A percentile compares a stretch with the other conserved stretches of the same genome.
These are phyloP conservation scores for Marasmius sp. DNA, from an alignment of 1,284 basidiomycete species.

Conservation along the genomic window DNA sequence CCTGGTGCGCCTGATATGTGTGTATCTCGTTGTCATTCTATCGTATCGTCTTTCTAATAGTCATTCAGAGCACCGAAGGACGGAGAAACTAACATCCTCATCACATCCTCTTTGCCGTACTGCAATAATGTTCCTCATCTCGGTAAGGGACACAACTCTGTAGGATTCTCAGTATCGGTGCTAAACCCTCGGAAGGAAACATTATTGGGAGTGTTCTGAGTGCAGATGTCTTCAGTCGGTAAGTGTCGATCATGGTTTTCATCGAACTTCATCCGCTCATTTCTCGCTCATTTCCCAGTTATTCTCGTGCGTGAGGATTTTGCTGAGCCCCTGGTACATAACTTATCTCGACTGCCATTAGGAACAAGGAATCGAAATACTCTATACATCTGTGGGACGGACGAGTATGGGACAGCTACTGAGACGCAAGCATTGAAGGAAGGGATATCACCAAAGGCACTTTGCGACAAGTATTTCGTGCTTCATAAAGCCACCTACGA, in stretches of 20 bases:
- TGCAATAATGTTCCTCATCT: constrained; percentile 99
- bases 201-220: constrained; percentile 97
- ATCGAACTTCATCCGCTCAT: not conserved
- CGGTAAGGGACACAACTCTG: constrained; percentile 44
- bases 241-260: constrained; percentile 30
- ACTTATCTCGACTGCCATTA: constrained; percentile 26
- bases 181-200: constrained; percentile 61
- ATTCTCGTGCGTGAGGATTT: constrained; percentile 55
- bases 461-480: constrained; percentile 93
- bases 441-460: constrained; percentile 79
- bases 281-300: constrained; percentile 38
- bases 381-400: constrained; percentile 93
- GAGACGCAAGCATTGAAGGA: constrained; percentile 98
- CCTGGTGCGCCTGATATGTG: constrained; percentile 53
- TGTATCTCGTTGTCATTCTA: constrained; percentile 15
- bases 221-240: constrained; percentile 96
- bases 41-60: constrained; percentile 5
- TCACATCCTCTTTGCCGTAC: constrained; percentile 96
- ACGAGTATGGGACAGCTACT: constrained; percentile 98
- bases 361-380: constrained; percentile 76
- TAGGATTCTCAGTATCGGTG: not conserved
- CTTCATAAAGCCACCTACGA: constrained; percentile 93
- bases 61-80: constrained; percentile 73
- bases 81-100: constrained; percentile 85
- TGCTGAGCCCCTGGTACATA: not conserved